Evolutionary conservation across 345 rosid genomes (phyloP).

Genomic region (Conringia planisiliqua): DNA sequence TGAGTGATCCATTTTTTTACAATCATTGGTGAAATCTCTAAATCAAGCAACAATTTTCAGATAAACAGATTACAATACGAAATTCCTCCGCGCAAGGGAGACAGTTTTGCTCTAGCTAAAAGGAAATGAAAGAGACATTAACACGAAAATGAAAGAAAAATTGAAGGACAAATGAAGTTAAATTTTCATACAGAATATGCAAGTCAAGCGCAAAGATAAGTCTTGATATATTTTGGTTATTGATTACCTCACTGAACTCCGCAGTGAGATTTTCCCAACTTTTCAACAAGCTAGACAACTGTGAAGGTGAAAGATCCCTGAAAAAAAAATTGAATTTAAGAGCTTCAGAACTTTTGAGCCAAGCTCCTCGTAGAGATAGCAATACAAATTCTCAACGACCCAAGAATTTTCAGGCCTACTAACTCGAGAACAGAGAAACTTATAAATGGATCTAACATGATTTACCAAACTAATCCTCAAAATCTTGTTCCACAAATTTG

Average conservation of each 20-base stretch:
- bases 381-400: constrained; percentile 3
- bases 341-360: constrained; percentile 17
- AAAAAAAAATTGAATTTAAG: constrained; percentile 30
- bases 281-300: constrained; percentile 50
- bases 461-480: constrained; percentile 4
- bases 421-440: background rate
- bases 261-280: constrained; percentile 61
- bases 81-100: constrained; percentile 6
- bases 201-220: background rate
- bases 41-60: no score
- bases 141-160: background rate
- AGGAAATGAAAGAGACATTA: constrained; percentile 13
- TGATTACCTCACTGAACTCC: constrained; percentile 55
- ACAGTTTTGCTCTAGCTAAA: background rate
- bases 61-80: no score
- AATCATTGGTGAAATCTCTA: background rate
- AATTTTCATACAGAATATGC: background rate
- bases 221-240: background rate
- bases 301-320: constrained; percentile 70
- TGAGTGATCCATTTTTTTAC: background rate
- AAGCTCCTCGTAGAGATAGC: constrained; percentile 10
- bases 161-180: background rate
- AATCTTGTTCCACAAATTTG: background rate
- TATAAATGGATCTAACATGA: background rate
- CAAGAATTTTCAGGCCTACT: background rate